Conservation (phyloP, 208 protist species). For the Trypanosoma congolense region DNA sequence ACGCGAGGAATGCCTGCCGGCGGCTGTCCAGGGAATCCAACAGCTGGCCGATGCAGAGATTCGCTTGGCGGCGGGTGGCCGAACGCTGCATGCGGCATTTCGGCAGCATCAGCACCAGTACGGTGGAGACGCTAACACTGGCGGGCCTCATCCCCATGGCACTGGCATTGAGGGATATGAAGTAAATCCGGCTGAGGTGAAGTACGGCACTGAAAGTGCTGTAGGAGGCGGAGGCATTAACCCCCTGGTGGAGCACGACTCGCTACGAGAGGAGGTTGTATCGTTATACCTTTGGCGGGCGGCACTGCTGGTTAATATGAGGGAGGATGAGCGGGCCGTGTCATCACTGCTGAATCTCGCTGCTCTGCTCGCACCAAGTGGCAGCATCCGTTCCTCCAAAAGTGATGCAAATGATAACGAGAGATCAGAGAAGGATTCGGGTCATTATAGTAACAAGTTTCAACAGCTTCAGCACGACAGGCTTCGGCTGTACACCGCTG, state of each 20-base stretch:
- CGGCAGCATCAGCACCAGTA: constrained; percentile 4
- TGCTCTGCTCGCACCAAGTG: constrained; percentile 26
- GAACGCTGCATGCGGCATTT: constrained; percentile 26
- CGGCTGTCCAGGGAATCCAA: constrained; percentile 52
- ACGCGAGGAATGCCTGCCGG: constrained; percentile 39
- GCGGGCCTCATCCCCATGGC: neutral
- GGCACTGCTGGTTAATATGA: constrained; percentile 69
- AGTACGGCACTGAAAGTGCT: constrained; percentile 32
- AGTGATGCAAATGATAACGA: neutral
- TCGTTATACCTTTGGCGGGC: constrained; percentile 75
- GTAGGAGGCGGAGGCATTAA: constrained; percentile 33
- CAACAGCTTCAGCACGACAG: constrained; percentile 19
- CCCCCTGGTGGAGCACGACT: constrained; percentile 39
- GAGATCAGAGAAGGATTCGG: neutral
- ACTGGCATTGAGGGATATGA: constrained; percentile 19
- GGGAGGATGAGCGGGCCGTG: constrained; percentile 62
- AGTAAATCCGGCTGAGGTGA: constrained; percentile 28
- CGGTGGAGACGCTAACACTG: neutral
- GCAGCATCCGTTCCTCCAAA: constrained; percentile 1
- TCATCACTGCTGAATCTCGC: constrained; percentile 65
- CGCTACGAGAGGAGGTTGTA: constrained; percentile 48
- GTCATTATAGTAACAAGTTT: neutral
- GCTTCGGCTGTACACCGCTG: constrained; percentile 42
- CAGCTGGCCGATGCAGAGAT: constrained; percentile 34
- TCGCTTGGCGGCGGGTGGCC: constrained; percentile 27